Percentiles rank a stretch among this genome's conserved stretches.
phyloP scores from a whole-genome alignment of 257 asterid genomes.

The Jacaranda copaia region DNA sequence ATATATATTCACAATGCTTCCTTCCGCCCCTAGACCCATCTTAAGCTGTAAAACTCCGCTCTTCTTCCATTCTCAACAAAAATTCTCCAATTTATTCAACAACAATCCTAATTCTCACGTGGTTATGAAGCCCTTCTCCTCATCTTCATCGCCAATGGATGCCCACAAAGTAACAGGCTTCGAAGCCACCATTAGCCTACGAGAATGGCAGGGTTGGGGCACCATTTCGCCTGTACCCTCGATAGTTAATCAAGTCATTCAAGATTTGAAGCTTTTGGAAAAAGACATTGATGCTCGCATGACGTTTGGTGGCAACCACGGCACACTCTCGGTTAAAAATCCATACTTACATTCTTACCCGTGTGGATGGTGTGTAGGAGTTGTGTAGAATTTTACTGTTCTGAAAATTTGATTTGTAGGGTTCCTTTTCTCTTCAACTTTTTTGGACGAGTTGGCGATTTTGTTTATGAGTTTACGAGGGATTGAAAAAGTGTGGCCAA shows the following conservation, averaged over 20 bases:
- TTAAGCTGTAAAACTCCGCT: conserved; percentile 38
- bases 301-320: conserved; percentile 88
- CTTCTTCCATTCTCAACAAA: conserved; percentile 28
- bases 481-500: background rate
- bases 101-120: conserved; percentile 29
- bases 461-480: conserved; percentile 1
- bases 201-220: conserved; percentile 99
- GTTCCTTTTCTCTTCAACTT: background rate
- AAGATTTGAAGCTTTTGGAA: conserved; percentile 80
- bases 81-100: conserved; percentile 32
- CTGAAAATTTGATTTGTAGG: conserved; percentile 4
- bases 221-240: conserved; percentile 75
- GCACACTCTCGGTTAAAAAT: conserved; percentile 64
- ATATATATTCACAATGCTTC: conserved; percentile 16
- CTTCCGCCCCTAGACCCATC: conserved; percentile 23
- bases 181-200: conserved; percentile 58
- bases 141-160: conserved; percentile 35
- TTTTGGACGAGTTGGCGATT: conserved; percentile 13
- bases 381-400: background rate
- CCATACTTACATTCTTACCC: background rate
- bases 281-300: conserved; percentile 55
- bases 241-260: conserved; percentile 76
- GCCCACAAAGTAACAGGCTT: conserved; percentile 24
- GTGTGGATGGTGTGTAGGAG: conserved; percentile 2
- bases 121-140: conserved; percentile 47